phyloP scores from a whole-genome alignment of 805 yeast species.

The Starmerella kuoi region DNA sequence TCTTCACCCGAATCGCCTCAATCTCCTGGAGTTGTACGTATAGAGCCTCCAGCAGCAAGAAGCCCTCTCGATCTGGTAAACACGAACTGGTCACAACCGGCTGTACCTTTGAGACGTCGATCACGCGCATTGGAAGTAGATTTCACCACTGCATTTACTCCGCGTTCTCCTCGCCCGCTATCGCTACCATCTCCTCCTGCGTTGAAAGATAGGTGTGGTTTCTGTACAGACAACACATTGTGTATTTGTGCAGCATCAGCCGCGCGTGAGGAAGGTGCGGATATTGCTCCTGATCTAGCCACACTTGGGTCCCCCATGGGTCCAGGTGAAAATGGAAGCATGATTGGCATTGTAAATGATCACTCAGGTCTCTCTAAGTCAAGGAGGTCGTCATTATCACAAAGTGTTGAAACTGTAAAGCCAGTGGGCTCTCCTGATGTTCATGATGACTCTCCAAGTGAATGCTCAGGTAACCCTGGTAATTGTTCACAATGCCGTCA shows the following conservation, averaged over 20 bases:
- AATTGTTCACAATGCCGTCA: constrained; percentile 69
- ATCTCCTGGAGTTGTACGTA: constrained; percentile 13
- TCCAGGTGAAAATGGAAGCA: constrained; percentile 6
- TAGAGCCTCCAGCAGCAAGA: constrained; percentile 13
- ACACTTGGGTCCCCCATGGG: constrained; percentile 20
- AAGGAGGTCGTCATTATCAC: neutral
- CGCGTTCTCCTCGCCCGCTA: constrained; percentile 13
- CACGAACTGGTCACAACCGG: constrained; percentile 23
- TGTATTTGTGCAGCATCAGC: constrained; percentile 81
- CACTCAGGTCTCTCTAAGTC: neutral
- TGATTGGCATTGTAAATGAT: neutral
- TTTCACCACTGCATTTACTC: constrained; percentile 19
- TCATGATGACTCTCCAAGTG: constrained; percentile 15
- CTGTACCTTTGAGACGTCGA: constrained; percentile 22
- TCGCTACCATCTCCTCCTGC: constrained; percentile 11
- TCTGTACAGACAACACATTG: constrained; percentile 83
- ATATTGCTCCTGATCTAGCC: constrained; percentile 21
- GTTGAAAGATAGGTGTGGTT: constrained; percentile 66
- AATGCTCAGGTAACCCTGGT: constrained; percentile 79
- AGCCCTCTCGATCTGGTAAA: constrained; percentile 19
- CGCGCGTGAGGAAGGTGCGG: constrained; percentile 30
- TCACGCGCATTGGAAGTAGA: constrained; percentile 20
- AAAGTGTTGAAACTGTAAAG: neutral
- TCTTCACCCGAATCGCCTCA: constrained; percentile 8
- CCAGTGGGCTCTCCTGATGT: neutral